Conservation (phyloP, 805 yeast genomes). For the Maudiozyma saulgeensis region DNA sequence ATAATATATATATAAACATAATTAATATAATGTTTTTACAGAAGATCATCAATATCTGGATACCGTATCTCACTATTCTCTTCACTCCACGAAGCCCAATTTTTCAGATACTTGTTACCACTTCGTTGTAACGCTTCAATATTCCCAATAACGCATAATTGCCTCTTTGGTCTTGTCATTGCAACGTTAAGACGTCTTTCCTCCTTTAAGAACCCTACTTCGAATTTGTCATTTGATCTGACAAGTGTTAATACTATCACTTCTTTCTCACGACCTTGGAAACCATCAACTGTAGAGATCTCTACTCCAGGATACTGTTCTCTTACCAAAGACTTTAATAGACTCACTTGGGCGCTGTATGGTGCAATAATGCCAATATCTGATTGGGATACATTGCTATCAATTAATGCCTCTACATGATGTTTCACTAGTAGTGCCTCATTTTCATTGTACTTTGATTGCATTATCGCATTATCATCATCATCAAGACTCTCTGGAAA, state of each 20-base stretch:
- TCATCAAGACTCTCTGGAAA: conserved; percentile 50
- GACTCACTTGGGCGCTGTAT: conserved; percentile 75
- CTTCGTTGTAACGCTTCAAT: conserved; percentile 51
- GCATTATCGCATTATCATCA: conserved; percentile 3
- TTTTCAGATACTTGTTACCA: conserved; percentile 38
- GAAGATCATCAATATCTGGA: conserved; percentile 41
- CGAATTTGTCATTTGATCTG: conserved; percentile 59
- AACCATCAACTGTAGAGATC: conserved; percentile 87
- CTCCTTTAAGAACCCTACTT: conserved; percentile 78
- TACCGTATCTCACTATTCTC: conserved; percentile 58
- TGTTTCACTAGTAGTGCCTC: conserved; percentile 55
- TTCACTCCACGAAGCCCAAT: conserved; percentile 67
- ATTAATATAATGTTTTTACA: conserved; percentile 6
- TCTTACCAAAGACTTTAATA: conserved; percentile 41
- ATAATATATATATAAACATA: background rate
- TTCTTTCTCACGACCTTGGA: conserved; percentile 93
- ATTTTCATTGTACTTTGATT: conserved; percentile 55
- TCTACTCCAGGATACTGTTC: conserved; percentile 43
- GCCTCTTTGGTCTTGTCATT: conserved; percentile 81
- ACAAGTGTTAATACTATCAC: conserved; percentile 73
- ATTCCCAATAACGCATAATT: conserved; percentile 79
- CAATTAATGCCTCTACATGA: conserved; percentile 46
- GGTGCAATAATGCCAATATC: conserved; percentile 85
- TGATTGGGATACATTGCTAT: conserved; percentile 41
- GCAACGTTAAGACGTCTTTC: conserved; percentile 82